Evolutionary conservation across 768 basidiomycete species (phyloP).

Genomic region (Pholiota microspora): DNA sequence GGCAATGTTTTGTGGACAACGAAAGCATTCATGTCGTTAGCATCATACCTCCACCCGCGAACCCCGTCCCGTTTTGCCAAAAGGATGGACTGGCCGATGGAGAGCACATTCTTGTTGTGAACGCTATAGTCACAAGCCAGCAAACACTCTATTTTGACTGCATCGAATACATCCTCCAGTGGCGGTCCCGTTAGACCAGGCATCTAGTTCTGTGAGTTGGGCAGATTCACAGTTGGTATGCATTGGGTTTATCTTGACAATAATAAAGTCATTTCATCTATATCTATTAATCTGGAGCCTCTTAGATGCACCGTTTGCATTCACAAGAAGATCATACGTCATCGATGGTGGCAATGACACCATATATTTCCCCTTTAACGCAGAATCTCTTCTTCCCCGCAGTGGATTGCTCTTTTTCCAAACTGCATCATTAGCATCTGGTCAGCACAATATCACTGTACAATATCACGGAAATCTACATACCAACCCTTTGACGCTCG

Average conservation of each 20-base stretch:
- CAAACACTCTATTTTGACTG: not conserved
- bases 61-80: not conserved
- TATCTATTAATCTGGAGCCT: too few relatives aligned
- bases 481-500: not conserved
- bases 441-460: not conserved
- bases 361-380: not conserved
- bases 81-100: not conserved
- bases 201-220: not conserved
- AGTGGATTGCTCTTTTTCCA: not conserved
- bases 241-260: too few relatives aligned
- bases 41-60: not conserved
- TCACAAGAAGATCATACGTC: not conserved
- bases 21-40: not conserved
- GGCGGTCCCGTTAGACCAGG: not conserved
- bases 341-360: not conserved
- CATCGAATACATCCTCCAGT: not conserved
- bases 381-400: not conserved
- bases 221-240: not conserved
- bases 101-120: not conserved
- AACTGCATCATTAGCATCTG: not conserved
- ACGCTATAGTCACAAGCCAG: not conserved
- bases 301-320: not conserved
- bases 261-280: too few relatives aligned
- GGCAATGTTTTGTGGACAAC: not conserved
- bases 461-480: not conserved